Percentiles rank a stretch among this genome's conserved stretches.
phyloP scores from a whole-genome alignment of 2,329 filamentous ascomycete species.

The Fusarium nematophilum region DNA sequence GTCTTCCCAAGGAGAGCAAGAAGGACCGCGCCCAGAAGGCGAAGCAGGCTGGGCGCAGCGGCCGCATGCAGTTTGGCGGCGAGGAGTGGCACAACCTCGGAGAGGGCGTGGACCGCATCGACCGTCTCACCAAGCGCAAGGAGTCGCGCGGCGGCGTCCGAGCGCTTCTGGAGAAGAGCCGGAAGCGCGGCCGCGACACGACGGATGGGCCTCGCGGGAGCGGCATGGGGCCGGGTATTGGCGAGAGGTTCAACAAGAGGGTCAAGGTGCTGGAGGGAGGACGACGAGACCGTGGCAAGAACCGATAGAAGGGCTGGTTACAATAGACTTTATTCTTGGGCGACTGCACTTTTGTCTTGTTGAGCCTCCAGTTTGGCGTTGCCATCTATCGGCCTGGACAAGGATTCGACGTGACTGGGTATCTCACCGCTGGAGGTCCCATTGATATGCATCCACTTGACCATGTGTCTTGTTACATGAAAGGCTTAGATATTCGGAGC shows the following conservation, averaged over 20 bases:
- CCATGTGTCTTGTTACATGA: no score
- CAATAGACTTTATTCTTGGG: slow-evolving; percentile 22
- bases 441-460: no score
- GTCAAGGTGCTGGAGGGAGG: slow-evolving; percentile 66
- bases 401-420: no score
- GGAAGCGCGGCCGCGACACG: slow-evolving; percentile 80
- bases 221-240: slow-evolving; percentile 70
- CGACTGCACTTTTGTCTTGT: not conserved
- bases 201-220: slow-evolving; percentile 76
- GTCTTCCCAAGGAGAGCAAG: slow-evolving; percentile 87
- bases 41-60: slow-evolving; percentile 60
- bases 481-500: no score
- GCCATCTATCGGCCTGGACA: not conserved
- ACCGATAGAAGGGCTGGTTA: slow-evolving; percentile 43
- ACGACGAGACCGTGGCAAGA: slow-evolving; percentile 58
- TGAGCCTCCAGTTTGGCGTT: not conserved
- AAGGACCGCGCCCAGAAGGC: slow-evolving; percentile 79
- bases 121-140: slow-evolving; percentile 80
- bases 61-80: slow-evolving; percentile 80
- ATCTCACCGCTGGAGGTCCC: no score
- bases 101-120: slow-evolving; percentile 87
- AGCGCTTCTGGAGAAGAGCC: slow-evolving; percentile 81
- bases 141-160: slow-evolving; percentile 66
- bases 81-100: slow-evolving; percentile 93
- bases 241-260: slow-evolving; percentile 79